Base-by-base conservation (phyloP, 2,329 filamentous ascomycete genomes). In the Ascochyta lentis region DNA sequence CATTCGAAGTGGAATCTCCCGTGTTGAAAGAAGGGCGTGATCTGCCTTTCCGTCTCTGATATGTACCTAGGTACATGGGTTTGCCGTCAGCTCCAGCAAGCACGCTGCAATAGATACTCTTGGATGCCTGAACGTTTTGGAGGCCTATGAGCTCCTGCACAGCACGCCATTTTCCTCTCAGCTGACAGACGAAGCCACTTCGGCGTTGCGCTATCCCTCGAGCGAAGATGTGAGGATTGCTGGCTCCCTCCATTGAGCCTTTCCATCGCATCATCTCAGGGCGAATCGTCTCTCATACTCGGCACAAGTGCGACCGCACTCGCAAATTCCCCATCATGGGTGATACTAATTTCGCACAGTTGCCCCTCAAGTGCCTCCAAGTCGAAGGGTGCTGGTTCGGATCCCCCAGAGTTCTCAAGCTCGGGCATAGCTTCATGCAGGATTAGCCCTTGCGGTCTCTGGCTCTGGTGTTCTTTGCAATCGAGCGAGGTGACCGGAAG, bases 271-370 rank as follows among this genome's bases (percentile, higher is more conserved):
- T 23, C 12, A 10, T 35, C 15, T 41, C 15, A 34, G 2, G 8
- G 15, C 6, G 15, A 23, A 16, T 23, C 8, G 9, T 38, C 24
- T 19, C 48, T 40, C 51, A 61, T 57, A 3, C 16, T 39, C 8
- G 73, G 71, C n/a, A 83, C 86, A 31, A 91, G 61, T 60, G 88
- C 90, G 1, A 88, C 81, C 6, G 89, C 89, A 19, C 84, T 87
- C 9, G 92, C 92, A 76, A 92, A 96, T 7, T 91, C 88, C 2
- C 85, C 88, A 74, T 97, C 93, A 72, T 97, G 93, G 67, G 89
- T 95, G 65, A 97, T 96, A 56, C 89, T 94, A 40, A 96, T 72
- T 67, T 85, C 81, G 13, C 87, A 91, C 45, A 86, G 79, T 61
- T 86, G 83, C 1, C 73, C 73, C 6, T 74, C 64, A 12, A 72